Evolutionary conservation across 176 grass and related monocot species (phyloP).

Genomic region (Dendrocalamus sinicus): DNA sequence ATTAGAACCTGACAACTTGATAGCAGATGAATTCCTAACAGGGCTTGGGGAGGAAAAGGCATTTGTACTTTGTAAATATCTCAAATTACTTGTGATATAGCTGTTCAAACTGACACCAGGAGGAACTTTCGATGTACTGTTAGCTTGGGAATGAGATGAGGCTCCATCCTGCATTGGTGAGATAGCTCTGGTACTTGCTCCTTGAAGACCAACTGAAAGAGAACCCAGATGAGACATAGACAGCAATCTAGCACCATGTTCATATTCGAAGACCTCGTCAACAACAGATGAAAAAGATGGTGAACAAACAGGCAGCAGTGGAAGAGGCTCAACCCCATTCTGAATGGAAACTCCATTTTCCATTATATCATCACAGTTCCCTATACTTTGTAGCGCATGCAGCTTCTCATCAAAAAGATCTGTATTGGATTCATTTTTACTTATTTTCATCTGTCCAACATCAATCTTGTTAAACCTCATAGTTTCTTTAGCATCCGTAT

Average conservation of each 20-base stretch:
- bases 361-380: conserved; percentile 50
- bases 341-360: conserved; percentile 55
- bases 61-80: conserved; percentile 48
- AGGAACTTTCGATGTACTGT: conserved; percentile 45
- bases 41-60: conserved; percentile 54
- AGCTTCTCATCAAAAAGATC: conserved; percentile 74
- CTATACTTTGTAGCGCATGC: conserved; percentile 55
- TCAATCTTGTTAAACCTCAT: conserved; percentile 71
- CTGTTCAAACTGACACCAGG: conserved; percentile 42
- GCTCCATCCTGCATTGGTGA: conserved; percentile 57
- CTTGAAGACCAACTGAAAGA: conserved; percentile 63
- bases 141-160: conserved; percentile 47
- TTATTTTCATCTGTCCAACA: conserved; percentile 70
- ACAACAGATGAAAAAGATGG: conserved; percentile 94
- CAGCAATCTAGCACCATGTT: conserved; percentile 52
- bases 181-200: conserved; percentile 44
- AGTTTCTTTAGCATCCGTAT: conserved; percentile 62
- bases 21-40: conserved; percentile 49
- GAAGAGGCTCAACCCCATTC: conserved; percentile 55
- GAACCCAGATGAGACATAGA: conserved; percentile 41
- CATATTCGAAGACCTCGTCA: conserved; percentile 88
- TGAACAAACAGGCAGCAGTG: conserved; percentile 63
- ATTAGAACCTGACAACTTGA: conserved; percentile 59
- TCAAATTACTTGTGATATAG: conserved; percentile 56
- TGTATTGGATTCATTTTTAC: conserved; percentile 60